Evolutionary conservation across 768 basidiomycete species (phyloP).

Genomic region (Rhodotorula kratochvilovae): DNA sequence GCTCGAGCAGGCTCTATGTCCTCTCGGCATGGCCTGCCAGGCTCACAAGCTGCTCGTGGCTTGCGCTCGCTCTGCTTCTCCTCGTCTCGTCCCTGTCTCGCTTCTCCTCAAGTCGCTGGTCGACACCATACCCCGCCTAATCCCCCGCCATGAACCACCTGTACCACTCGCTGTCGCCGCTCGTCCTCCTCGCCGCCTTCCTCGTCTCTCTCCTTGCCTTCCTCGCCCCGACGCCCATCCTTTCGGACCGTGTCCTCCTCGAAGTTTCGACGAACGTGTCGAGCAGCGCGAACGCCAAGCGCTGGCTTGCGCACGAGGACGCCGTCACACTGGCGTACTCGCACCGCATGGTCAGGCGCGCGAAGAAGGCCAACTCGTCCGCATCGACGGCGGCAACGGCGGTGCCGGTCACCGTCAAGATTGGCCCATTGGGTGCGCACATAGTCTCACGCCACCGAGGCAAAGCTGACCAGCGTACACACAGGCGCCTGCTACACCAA

Average conservation of each 20-base stretch:
- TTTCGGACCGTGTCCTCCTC: conserved; percentile 25
- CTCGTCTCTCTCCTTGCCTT: conserved; percentile 34
- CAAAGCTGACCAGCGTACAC: background rate
- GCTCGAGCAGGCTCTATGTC: background rate
- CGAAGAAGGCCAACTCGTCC: conserved; percentile 1
- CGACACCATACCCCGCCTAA: conserved; percentile 3
- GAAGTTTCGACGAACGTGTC: conserved; percentile 1
- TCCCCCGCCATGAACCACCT: conserved; percentile 24
- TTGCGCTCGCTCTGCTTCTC: background rate
- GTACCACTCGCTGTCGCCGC: conserved; percentile 28
- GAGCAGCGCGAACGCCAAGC: background rate
- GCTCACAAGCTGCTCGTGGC: background rate
- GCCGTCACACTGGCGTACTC: background rate
- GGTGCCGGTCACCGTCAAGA: background rate
- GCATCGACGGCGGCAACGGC: background rate
- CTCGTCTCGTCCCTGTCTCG: background rate
- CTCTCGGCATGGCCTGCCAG: background rate
- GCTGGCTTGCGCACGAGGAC: conserved; percentile 3
- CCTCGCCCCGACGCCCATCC: conserved; percentile 26
- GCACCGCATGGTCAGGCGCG: conserved; percentile 4
- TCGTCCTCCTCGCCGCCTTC: conserved; percentile 30
- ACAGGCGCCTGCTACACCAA: conserved; percentile 28
- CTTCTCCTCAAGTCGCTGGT: conserved; percentile 19
- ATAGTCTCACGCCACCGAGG: no score
- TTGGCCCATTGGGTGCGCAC: conserved; percentile 23